phyloP scores from a whole-genome alignment of 345 rosid genomes.

The Salix koriyanagi region DNA sequence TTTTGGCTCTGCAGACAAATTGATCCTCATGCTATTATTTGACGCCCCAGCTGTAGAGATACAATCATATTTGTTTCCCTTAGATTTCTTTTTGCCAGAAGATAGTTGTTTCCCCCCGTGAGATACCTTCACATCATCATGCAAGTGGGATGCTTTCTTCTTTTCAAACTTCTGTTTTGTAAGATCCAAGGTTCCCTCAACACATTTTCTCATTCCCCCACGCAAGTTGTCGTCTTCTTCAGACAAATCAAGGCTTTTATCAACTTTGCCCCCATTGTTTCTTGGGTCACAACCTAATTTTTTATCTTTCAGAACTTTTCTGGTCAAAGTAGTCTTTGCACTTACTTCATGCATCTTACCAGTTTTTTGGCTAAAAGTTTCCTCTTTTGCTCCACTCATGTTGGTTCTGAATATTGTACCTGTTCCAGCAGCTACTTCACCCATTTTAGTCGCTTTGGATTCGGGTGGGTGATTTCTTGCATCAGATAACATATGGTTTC shows the following conservation, averaged over 20 bases:
- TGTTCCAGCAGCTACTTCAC: not conserved
- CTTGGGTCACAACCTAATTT: constrained; percentile 32
- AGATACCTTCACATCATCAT: constrained; percentile 33
- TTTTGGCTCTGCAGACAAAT: constrained; percentile 33
- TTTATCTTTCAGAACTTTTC: constrained; percentile 46
- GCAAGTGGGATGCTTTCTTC: constrained; percentile 23
- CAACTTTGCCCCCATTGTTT: constrained; percentile 37
- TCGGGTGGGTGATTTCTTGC: not conserved
- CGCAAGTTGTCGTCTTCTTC: constrained; percentile 26
- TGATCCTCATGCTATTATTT: constrained; percentile 36
- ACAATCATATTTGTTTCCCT: constrained; percentile 33
- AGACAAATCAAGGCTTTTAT: not conserved
- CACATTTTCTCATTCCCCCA: not conserved
- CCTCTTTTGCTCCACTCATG: not conserved
- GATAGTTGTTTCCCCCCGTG: constrained; percentile 36
- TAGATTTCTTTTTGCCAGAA: constrained; percentile 41
- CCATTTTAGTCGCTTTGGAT: not conserved
- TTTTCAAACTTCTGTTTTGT: constrained; percentile 25
- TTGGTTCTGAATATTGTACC: not conserved
- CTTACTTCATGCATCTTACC: constrained; percentile 23
- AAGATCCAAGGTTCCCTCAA: constrained; percentile 18
- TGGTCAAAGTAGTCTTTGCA: constrained; percentile 38
- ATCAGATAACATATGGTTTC: not conserved
- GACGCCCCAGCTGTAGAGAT: constrained; percentile 26
- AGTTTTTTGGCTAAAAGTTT: not conserved